Base-by-base conservation (phyloP, 257 asterid genomes). In the Penstemon newberryi region DNA sequence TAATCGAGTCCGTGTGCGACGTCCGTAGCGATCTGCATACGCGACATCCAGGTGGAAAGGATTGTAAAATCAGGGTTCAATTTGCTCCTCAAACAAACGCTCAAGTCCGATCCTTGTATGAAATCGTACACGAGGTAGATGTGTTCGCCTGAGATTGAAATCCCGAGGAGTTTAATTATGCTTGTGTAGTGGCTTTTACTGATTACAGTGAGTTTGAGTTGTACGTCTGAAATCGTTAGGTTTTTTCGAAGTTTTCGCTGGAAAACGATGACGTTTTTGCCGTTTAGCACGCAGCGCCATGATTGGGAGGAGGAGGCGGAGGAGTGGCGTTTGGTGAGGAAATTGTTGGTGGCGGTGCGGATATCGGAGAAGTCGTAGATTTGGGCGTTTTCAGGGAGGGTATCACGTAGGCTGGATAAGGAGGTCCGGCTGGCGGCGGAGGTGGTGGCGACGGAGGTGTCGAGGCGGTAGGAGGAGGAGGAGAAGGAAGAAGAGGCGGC, bases 321-420 rank as follows among this genome's bases (percentile, higher is more conserved):
- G 43, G 96, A 94, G 80, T 74, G 79, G 9, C 93, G 88, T 58
- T 87, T 89, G 1, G 81, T 75, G 58, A 94, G 95, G 85, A 94
- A 94, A 49, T 91, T 94, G 78, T 94, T 94, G 42, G 96, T 91
- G 75, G 96, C 97, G 50, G 95, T 64, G 51, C 99, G 92, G 39
- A 94, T 89, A 36, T 84, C 91, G n/a, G 95, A 72, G 84, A 91
- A 89, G 33, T 83, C 89, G 75, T 91, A 91, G 19, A 91, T 85
- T 11, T 78, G 75, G 1, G 93, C 69, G 67, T 66, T 78, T 7
- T 87, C 92, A 0, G 96, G 93, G 8, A 94, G 83, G 37, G 83
- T 73, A 0, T 81, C 79, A 37, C 80, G 96, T 54, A 91, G 80
- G 75, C 75, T 83, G 68, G 89, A 71, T 58, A 87, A 70, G 19